Percentiles rank a stretch among this genome's conserved stretches.
phyloP scores from a whole-genome alignment of 768 basidiomycete species.

The Suillus subalutaceus region DNA sequence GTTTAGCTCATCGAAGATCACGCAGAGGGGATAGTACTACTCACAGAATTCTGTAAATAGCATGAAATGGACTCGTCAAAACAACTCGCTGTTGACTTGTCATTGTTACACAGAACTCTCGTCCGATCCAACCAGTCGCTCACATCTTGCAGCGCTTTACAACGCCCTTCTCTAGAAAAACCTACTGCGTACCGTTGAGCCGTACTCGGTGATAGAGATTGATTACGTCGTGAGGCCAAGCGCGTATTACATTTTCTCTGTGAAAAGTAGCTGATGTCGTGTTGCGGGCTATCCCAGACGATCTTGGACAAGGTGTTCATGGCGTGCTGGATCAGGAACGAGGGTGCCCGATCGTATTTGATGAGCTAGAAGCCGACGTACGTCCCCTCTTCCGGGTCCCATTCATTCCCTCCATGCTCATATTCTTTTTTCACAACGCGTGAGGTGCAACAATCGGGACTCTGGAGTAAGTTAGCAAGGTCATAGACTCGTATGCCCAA shows the following conservation, averaged over 20 bases:
- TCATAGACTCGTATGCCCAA: slow-evolving; percentile 94
- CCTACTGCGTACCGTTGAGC: slow-evolving; percentile 79
- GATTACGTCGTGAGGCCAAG: slow-evolving; percentile 92
- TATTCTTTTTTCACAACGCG: neutral
- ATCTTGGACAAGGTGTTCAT: slow-evolving; percentile 92
- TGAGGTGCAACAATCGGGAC: slow-evolving; percentile 91
- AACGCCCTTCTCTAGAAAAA: slow-evolving; percentile 97
- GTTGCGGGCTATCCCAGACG: slow-evolving; percentile 90
- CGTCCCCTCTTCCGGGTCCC: slow-evolving; percentile 31
- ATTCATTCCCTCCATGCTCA: neutral
- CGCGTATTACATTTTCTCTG: slow-evolving; percentile 38
- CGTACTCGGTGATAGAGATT: slow-evolving; percentile 91
- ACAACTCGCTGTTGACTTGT: neutral
- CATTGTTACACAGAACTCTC: slow-evolving; percentile 70
- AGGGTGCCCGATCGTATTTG: slow-evolving; percentile 90
- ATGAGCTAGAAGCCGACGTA: slow-evolving; percentile 84
- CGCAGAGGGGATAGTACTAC: too few relatives aligned
- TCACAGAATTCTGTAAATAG: too few relatives aligned
- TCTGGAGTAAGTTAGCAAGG: slow-evolving; percentile 86
- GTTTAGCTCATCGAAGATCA: too few relatives aligned
- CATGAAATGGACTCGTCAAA: too few relatives aligned
- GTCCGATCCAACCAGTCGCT: slow-evolving; percentile 94
- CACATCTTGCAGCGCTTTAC: slow-evolving; percentile 91
- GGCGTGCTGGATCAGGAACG: slow-evolving; percentile 95
- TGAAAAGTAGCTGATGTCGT: slow-evolving; percentile 11